These are phyloP conservation scores for Amyloporia xantha DNA, from an alignment of 768 basidiomycete genomes.

Conservation along the genomic window DNA sequence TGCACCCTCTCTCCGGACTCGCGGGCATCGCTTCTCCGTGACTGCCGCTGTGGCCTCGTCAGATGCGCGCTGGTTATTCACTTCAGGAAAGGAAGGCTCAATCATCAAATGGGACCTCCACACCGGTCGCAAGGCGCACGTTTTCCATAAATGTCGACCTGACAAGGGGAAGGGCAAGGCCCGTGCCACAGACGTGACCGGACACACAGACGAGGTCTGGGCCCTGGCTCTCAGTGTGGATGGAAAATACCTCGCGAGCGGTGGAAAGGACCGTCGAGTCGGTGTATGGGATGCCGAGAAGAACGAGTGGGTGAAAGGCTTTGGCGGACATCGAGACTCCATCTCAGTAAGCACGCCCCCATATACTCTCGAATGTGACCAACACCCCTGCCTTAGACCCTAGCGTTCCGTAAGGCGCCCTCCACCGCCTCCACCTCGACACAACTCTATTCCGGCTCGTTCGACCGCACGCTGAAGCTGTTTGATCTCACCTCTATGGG, in stretches of 20 bases:
- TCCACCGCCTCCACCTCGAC: conserved; percentile 15
- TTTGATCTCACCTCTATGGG: conserved; percentile 81
- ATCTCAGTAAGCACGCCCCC: conserved; percentile 50
- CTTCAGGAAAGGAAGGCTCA: conserved; percentile 84
- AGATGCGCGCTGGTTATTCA: conserved; percentile 72
- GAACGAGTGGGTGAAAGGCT: conserved; percentile 70
- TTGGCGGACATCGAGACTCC: conserved; percentile 70
- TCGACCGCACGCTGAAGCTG: conserved; percentile 86
- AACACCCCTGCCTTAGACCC: conserved; percentile 33
- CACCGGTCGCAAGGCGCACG: conserved; percentile 51
- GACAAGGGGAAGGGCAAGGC: conserved; percentile 42
- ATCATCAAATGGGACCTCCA: conserved; percentile 81
- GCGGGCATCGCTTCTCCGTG: conserved; percentile 68
- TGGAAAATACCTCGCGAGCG: conserved; percentile 80
- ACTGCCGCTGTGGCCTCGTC: conserved; percentile 78
- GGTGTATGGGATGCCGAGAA: conserved; percentile 83
- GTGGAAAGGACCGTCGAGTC: conserved; percentile 75
- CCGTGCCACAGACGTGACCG: conserved; percentile 54
- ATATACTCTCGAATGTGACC: conserved; percentile 9
- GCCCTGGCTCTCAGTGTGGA: conserved; percentile 80
- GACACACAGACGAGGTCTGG: conserved; percentile 85
- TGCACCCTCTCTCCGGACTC: conserved; percentile 51
- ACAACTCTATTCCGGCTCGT: conserved; percentile 70
- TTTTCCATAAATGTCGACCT: conserved; percentile 54
- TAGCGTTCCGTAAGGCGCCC: conserved; percentile 74